Conservation (phyloP, 371 early-diverging fungal species). For the Lichtheimia hyalospora region DNA sequence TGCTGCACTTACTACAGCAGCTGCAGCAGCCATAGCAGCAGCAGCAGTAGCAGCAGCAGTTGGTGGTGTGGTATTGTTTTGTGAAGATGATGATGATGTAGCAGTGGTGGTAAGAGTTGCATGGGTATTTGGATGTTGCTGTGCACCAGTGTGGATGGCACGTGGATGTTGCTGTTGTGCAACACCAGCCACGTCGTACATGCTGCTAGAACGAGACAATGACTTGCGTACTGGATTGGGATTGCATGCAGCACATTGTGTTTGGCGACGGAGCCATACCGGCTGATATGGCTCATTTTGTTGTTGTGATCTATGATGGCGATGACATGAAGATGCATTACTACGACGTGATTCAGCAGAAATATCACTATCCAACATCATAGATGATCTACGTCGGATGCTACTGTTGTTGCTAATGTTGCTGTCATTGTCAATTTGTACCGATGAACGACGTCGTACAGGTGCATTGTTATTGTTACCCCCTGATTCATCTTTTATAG, state of each 20-base stretch:
- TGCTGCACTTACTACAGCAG: slow-evolving; percentile 11
- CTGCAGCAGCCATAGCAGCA: slow-evolving; percentile 7
- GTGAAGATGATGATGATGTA: slow-evolving; percentile 10
- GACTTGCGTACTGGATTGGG: slow-evolving; percentile 11
- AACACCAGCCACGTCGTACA: slow-evolving; percentile 17
- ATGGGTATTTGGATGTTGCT: slow-evolving; percentile 5
- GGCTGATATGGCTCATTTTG: slow-evolving; percentile 8
- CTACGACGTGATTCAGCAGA: slow-evolving; percentile 14
- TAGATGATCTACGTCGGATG: background rate
- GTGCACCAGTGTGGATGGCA: background rate
- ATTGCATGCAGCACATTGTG: slow-evolving; percentile 25
- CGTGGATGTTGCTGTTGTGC: slow-evolving; percentile 1
- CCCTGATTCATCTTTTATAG: background rate
- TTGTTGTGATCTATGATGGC: too few relatives aligned
- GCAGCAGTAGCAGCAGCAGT: slow-evolving; percentile 7
- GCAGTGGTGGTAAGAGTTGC: slow-evolving; percentile 1
- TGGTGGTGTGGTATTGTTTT: background rate
- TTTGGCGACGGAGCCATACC: slow-evolving; percentile 19
- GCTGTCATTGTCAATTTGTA: background rate
- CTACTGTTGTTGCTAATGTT: slow-evolving; percentile 2
- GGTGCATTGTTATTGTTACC: slow-evolving; percentile 7
- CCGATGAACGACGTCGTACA: background rate
- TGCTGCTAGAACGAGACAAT: slow-evolving; percentile 16
- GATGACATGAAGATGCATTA: slow-evolving; percentile 4
- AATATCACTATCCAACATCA: slow-evolving; percentile 14